These are phyloP conservation scores for Malbranchea zuffiana DNA, from an alignment of 2,329 filamentous ascomycete species.

Conservation along the genomic window DNA sequence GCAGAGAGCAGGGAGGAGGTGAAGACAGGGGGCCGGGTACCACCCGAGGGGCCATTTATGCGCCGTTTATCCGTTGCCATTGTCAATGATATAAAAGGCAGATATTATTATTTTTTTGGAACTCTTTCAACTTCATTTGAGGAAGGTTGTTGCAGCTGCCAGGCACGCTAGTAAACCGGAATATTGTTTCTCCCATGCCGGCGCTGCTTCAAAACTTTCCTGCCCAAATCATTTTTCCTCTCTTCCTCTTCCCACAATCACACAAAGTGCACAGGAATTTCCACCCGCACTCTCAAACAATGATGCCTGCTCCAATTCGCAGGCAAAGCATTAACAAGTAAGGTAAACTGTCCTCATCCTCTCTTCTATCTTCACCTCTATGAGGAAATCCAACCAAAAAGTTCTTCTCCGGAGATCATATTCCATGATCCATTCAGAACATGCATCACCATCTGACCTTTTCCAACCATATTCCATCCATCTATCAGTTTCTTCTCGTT, in stretches of 20 bases:
- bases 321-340: too few species aligned
- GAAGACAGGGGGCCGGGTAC: conserved; percentile 65
- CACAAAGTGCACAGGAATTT: too few species aligned
- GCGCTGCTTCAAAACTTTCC: neutral
- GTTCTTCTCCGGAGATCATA: conserved; percentile 44
- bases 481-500: conserved; percentile 11
- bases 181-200: conserved; percentile 4
- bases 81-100: too few species aligned
- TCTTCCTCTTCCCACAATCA: too few species aligned
- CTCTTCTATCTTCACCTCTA: conserved; percentile 20
- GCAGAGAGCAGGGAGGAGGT: conserved; percentile 36
- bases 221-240: neutral
- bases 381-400: conserved; percentile 45
- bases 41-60: conserved; percentile 74
- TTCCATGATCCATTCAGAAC: conserved; percentile 45
- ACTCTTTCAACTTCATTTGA: too few species aligned
- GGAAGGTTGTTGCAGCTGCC: too few species aligned
- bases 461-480: conserved; percentile 3
- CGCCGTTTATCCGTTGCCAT: conserved; percentile 79
- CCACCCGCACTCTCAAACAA: too few species aligned
- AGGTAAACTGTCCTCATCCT: too few species aligned
- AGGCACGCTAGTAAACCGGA: too few species aligned
- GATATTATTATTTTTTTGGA: too few species aligned
- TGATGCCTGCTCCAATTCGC: too few species aligned
- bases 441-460: conserved; percentile 51